Percentiles rank a stretch among this genome's conserved stretches.
phyloP scores from a whole-genome alignment of 2,329 filamentous ascomycete species.

The Fusarium piperis region DNA sequence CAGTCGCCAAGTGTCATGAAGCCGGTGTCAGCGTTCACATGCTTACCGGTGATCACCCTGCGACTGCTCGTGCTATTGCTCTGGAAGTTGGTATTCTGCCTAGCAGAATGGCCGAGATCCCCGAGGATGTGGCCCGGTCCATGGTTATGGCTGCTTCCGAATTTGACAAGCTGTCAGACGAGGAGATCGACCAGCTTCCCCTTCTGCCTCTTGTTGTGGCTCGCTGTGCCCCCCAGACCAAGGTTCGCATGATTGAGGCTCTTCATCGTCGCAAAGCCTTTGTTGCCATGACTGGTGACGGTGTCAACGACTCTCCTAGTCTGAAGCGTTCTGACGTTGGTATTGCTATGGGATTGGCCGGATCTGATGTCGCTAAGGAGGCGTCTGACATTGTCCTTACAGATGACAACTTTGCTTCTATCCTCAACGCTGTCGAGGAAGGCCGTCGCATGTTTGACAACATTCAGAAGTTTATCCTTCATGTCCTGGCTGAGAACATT shows the following conservation, averaged over 20 bases:
- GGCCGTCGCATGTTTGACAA: conserved; percentile 78
- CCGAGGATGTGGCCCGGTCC: conserved; percentile 63
- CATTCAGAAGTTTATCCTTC: conserved; percentile 77
- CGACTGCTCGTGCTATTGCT: conserved; percentile 72
- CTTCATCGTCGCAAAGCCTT: conserved; percentile 73
- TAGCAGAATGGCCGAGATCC: conserved; percentile 58
- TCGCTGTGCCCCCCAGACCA: conserved; percentile 75
- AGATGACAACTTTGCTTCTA: conserved; percentile 78
- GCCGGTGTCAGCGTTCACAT: conserved; percentile 74
- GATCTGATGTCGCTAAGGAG: conserved; percentile 76
- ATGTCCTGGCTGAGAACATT: conserved; percentile 74
- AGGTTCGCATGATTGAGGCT: conserved; percentile 80
- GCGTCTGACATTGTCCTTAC: conserved; percentile 75
- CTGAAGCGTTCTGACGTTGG: conserved; percentile 75
- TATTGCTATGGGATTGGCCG: conserved; percentile 75
- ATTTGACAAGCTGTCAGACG: conserved; percentile 72
- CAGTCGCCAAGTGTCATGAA: conserved; percentile 66
- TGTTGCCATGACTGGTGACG: conserved; percentile 77
- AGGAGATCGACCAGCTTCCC: conserved; percentile 70
- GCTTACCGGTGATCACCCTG: conserved; percentile 75
- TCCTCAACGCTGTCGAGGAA: conserved; percentile 76
- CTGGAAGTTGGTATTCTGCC: conserved; percentile 71
- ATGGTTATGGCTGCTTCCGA: conserved; percentile 75
- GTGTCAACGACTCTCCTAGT: conserved; percentile 76
- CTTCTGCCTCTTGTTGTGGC: conserved; percentile 74